Percentiles rank a stretch among this genome's conserved stretches.
phyloP scores from a whole-genome alignment of 352 stramenopile species.

The Poterioochromonas sp. region DNA sequence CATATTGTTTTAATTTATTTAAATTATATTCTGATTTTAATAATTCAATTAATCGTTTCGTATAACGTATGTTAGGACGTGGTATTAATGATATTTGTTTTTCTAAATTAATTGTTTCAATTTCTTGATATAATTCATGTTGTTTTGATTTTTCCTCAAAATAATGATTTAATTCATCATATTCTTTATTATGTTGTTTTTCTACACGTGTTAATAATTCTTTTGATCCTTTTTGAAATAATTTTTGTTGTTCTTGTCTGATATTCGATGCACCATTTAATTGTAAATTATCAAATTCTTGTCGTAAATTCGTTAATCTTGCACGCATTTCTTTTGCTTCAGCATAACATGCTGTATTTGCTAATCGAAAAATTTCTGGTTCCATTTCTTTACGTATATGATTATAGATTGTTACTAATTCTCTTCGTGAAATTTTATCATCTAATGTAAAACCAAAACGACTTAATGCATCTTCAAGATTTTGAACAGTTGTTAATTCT shows the following conservation, averaged over 20 bases:
- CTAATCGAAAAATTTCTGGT: conserved; percentile 1
- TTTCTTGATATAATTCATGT: neutral
- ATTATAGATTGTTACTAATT: conserved; percentile 3
- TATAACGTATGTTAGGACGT: conserved; percentile 8
- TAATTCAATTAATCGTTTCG: conserved; percentile 28
- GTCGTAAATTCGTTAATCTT: neutral
- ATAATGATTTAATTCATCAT: neutral
- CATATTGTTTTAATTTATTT: conserved; percentile 26
- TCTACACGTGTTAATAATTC: neutral
- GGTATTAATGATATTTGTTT: neutral
- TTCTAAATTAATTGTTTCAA: conserved; percentile 1
- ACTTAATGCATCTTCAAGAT: neutral
- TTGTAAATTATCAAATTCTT: conserved; percentile 23
- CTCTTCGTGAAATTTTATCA: conserved; percentile 16
- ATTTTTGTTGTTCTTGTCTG: neutral
- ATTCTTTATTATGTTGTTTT: neutral
- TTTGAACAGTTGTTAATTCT: neutral
- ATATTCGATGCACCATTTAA: neutral
- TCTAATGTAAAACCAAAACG: conserved; percentile 2
- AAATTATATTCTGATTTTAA: conserved; percentile 20
- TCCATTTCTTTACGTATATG: conserved; percentile 14
- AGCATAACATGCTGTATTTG: neutral
- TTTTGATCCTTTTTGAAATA: neutral
- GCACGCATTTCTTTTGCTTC: conserved; percentile 27
- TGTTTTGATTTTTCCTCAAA: neutral